phyloP scores from a whole-genome alignment of 2,329 filamentous ascomycete species.

The Purpureocillium takamizusanense region DNA sequence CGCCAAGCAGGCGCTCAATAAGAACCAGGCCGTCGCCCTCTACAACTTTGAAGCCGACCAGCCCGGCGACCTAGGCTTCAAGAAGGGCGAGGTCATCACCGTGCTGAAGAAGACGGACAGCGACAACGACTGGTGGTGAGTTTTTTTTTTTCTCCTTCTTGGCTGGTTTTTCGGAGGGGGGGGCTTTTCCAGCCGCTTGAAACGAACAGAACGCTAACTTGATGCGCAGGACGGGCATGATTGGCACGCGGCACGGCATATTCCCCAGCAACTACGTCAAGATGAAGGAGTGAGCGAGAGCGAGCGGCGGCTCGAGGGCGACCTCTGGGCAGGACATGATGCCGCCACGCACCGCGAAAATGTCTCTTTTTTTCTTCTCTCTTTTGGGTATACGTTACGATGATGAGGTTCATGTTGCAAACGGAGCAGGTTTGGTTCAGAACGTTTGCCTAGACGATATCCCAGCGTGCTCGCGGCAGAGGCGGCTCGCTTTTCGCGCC shows the following conservation, averaged over 20 bases:
- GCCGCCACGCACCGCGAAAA: neutral
- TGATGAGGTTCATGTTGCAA: no score
- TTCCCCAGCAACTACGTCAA: constrained; percentile 80
- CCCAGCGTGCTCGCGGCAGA: no score
- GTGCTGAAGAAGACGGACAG: constrained; percentile 92
- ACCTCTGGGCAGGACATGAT: no score
- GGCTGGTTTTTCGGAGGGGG: no score
- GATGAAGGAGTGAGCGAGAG: constrained; percentile 49
- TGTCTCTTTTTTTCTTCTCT: no score
- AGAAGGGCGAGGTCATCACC: constrained; percentile 94
- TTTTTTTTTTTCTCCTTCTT: constrained; percentile 13
- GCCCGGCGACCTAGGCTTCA: constrained; percentile 85
- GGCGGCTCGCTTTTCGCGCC: no score
- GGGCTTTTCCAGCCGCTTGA: no score
- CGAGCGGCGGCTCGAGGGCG: no score
- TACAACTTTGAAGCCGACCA: constrained; percentile 95
- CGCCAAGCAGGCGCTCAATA: constrained; percentile 46
- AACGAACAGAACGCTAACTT: no score
- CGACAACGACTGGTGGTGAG: constrained; percentile 88
- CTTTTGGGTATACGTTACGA: no score
- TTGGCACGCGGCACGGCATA: constrained; percentile 78
- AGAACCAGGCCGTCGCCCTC: constrained; percentile 81
- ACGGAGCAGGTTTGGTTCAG: no score
- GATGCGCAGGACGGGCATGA: constrained; percentile 65
- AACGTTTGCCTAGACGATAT: no score